Base-by-base conservation (phyloP, 1,284 basidiomycete species). In the Cryptococcus hybrid region DNA sequence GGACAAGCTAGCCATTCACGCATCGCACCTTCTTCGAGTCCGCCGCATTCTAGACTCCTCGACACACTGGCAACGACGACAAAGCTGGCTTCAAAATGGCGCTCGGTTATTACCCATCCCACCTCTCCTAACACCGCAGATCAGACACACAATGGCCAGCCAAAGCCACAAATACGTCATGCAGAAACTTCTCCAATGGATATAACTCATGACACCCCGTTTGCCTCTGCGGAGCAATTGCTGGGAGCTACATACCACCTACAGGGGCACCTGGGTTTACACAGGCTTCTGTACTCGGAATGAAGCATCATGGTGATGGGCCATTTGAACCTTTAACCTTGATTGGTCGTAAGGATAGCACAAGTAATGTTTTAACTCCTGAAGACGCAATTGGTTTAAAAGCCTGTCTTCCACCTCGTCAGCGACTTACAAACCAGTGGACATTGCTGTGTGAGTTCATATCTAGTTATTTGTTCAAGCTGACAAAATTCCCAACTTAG, bases 401-500 rank as follows among this genome's bases (percentile, higher is more conserved):
- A 0, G 77, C 84, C 0, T 80, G 85, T 60, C 80, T 98, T 1
- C 91, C 95, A 0, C 86, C 92, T 0, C 83, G 96, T 13, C 83
- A 88, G 13, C 86, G 89, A 3, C 83, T 98, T 4, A 84, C 89
- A 0, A 81, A 83, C 5, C 79, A 82, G n/a, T 98, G 95, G 95
- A 84, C 84, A 0, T 81, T 98, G 3, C 78, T 97, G 1, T 98
- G 97, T 78, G 51, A 56, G 74, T 65, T 15, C 7, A 11, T 18
- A 2, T 40, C 35, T 35, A 15, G 49, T 13, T 9, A 13, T 38
- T 18, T 18, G 18, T 18, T 18, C 18, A 5, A 5, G 47, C 44
- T 52, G 37, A 60, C 59, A 54, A 9, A 45, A 43, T 18, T 18
- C 18, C 18, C 18, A 18, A 18, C 36, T 12, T 2, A 78, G 77